These are phyloP conservation scores for Metschnikowia similis DNA, from an alignment of 805 yeast species.

Conservation along the genomic window DNA sequence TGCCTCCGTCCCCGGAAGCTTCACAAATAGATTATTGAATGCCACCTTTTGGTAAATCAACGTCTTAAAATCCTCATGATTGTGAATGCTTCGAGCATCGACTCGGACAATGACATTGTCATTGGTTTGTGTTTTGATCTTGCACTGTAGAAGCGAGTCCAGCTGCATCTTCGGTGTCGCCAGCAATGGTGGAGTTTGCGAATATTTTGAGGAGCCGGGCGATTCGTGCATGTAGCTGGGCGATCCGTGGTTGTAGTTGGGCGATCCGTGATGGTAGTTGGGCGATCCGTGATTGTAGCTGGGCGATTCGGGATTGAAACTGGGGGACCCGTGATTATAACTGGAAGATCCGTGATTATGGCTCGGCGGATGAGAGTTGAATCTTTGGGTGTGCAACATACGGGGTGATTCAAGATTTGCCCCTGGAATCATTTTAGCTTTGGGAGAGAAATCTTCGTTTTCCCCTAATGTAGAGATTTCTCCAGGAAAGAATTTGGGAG, in stretches of 20 bases:
- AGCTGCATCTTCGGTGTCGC: neutral
- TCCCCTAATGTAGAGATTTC: neutral
- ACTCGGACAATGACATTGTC: slow-evolving; percentile 26
- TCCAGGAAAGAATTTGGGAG: neutral
- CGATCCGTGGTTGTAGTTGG: neutral
- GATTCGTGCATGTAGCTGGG: neutral
- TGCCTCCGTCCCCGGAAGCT: slow-evolving; percentile 18
- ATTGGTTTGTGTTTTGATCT: slow-evolving; percentile 23
- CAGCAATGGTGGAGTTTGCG: slow-evolving; percentile 1
- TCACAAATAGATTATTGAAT: slow-evolving; percentile 25
- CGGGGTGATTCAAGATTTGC: neutral
- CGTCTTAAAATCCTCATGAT: slow-evolving; percentile 21
- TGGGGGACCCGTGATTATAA: too few relatives aligned
- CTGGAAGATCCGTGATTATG: too few relatives aligned
- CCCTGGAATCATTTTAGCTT: neutral
- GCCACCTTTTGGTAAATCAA: slow-evolving; percentile 22
- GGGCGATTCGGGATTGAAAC: neutral
- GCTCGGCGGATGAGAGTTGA: neutral
- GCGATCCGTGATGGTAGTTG: neutral
- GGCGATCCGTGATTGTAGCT: neutral
- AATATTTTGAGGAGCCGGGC: neutral
- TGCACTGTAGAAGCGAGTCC: slow-evolving; percentile 19
- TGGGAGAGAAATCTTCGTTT: neutral
- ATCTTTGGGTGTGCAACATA: neutral
- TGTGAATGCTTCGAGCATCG: slow-evolving; percentile 14